These are phyloP conservation scores for Salvia sclarea DNA, from an alignment of 305 asterid genomes.

Conservation along the genomic window DNA sequence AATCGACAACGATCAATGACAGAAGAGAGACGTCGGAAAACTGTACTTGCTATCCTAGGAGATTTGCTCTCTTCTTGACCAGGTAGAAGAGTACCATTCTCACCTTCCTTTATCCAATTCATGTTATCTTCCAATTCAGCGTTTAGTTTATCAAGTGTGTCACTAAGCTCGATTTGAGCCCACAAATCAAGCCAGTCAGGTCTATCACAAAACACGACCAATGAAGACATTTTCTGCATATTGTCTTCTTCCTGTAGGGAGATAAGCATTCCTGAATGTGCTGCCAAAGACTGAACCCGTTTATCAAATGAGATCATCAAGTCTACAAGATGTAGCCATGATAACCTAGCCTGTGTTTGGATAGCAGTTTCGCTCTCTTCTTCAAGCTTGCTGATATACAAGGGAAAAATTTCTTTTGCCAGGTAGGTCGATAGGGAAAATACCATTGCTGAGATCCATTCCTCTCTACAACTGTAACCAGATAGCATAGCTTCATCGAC, in stretches of 20 bases:
- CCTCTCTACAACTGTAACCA: slow-evolving; percentile 98
- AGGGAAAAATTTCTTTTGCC: slow-evolving; percentile 80
- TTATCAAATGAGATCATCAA: slow-evolving; percentile 84
- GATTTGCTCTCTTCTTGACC: slow-evolving; percentile 69
- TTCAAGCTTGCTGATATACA: slow-evolving; percentile 54
- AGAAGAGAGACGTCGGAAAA: slow-evolving; percentile 54
- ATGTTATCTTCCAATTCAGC: slow-evolving; percentile 65
- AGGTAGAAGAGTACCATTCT: slow-evolving; percentile 41
- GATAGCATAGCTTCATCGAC: slow-evolving; percentile 91
- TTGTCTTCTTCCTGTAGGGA: slow-evolving; percentile 65
- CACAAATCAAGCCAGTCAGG: slow-evolving; percentile 96
- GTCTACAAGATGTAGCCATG: slow-evolving; percentile 84
- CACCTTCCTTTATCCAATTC: slow-evolving; percentile 60
- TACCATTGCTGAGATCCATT: slow-evolving; percentile 95
- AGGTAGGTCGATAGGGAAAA: slow-evolving; percentile 69
- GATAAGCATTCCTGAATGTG: slow-evolving; percentile 64
- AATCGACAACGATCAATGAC: slow-evolving; percentile 78
- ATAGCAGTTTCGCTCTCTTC: slow-evolving; percentile 51
- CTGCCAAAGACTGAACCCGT: slow-evolving; percentile 63
- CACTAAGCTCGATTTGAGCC: slow-evolving; percentile 80
- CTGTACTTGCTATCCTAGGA: slow-evolving; percentile 59
- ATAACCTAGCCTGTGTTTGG: slow-evolving; percentile 57
- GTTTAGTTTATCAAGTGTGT: slow-evolving; percentile 55
- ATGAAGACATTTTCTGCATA: slow-evolving; percentile 63
- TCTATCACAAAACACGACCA: slow-evolving; percentile 81